Evolutionary conservation across 495 filamentous ascomycete species (phyloP).

Genomic region (Chlorociboria aeruginascens): DNA sequence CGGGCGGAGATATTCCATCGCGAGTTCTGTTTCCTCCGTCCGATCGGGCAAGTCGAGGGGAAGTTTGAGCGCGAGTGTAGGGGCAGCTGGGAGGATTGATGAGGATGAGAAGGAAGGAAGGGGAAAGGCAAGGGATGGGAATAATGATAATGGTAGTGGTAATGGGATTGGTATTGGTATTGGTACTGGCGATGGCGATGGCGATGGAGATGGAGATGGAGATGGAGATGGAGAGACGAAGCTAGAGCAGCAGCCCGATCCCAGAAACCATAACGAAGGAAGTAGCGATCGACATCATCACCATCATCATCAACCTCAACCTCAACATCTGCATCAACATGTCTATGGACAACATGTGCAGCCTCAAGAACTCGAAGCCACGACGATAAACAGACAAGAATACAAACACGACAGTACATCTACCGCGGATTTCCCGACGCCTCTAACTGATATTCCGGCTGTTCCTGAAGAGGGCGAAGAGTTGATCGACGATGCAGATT

Average conservation of each 20-base stretch:
- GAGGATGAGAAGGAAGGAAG: conserved; percentile 4
- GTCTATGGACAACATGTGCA: neutral
- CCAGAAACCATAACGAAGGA: neutral
- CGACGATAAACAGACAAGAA: neutral
- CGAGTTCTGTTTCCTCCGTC: conserved; percentile 22
- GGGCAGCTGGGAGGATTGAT: neutral
- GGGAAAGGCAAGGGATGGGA: neutral
- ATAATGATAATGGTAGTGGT: neutral
- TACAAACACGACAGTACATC: conserved; percentile 16
- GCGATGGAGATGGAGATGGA: neutral
- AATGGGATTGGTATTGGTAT: neutral
- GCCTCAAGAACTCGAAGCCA: neutral
- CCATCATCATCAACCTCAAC: too few species aligned
- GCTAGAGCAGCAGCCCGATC: neutral
- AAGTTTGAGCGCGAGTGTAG: too few species aligned
- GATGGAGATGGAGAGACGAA: neutral
- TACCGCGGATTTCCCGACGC: conserved; percentile 17
- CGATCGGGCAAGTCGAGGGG: too few species aligned
- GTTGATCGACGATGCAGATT: neutral
- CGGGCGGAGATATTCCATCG: conserved; percentile 29
- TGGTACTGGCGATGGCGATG: too few species aligned
- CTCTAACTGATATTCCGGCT: conserved; percentile 15
- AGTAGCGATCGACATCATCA: neutral
- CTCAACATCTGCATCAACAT: too few species aligned
- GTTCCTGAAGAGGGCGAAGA: conserved; percentile 4